Percentiles rank a stretch among this genome's conserved stretches.
Conservation (phyloP, 768 basidiomycete genomes). For the Suillus decipiens region DNA sequence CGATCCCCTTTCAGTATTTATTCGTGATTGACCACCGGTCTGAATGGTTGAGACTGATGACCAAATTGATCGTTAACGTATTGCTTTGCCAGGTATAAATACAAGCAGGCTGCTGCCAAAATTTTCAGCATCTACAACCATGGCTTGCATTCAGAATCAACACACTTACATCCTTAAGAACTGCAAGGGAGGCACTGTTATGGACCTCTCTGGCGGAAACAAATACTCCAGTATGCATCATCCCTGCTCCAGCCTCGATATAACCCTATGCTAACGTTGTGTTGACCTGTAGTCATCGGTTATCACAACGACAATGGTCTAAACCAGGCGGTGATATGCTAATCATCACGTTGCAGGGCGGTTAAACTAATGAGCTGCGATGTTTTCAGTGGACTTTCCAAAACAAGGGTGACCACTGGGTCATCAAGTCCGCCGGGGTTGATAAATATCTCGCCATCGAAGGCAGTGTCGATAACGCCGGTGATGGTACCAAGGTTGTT, state of each 20-base stretch:
- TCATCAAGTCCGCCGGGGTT: constrained; percentile 43
- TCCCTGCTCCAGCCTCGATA: neutral
- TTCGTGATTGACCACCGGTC: neutral
- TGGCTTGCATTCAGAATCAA: constrained; percentile 36
- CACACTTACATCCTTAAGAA: constrained; percentile 50
- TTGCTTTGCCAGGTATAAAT: constrained; percentile 4
- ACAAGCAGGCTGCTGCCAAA: neutral
- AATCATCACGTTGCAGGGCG: neutral
- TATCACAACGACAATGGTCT: constrained; percentile 41
- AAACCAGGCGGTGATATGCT: constrained; percentile 49
- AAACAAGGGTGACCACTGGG: constrained; percentile 38
- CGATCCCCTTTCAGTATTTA: neutral
- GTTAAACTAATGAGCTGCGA: neutral
- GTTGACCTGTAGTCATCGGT: constrained; percentile 45
- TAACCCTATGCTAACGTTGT: neutral
- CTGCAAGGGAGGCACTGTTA: constrained; percentile 49
- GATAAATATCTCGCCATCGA: constrained; percentile 44
- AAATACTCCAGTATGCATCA: constrained; percentile 43
- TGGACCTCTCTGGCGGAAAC: constrained; percentile 59
- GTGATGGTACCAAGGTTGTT: constrained; percentile 44
- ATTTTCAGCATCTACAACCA: constrained; percentile 3
- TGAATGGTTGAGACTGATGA: neutral
- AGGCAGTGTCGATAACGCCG: constrained; percentile 17
- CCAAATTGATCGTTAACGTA: neutral
- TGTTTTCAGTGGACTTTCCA: constrained; percentile 48